Base-by-base conservation (phyloP, 202 grass and related monocot genomes). In the Schoenoplectus tabernaemontani region DNA sequence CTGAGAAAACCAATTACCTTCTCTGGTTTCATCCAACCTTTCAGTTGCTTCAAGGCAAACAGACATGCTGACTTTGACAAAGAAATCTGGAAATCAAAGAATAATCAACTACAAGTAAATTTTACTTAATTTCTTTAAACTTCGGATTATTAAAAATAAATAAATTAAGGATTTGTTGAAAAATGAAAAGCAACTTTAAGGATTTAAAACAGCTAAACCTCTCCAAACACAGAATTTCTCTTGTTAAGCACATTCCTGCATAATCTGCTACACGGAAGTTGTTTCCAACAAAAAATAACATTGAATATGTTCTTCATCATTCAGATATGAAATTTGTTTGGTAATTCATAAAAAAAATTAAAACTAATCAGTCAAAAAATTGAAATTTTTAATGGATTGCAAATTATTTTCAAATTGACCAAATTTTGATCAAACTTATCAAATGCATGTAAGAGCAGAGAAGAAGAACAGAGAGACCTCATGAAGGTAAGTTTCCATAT, bases 11-110 rank as follows among this genome's bases (percentile, higher is more conserved):
- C 51, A 56, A 19, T 56, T 47, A 85, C 96, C 96, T 96, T 93
- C 2, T 99, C 84, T 0, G 96, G 96, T 66, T 96, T 89, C 83
- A 92, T 87, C 96, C 96, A 99, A 17, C 13, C 87, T 83, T 96
- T 96, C 24, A 99, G 30, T 56, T 83, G 64, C 46, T 96, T 88
- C 28, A 95, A 32, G 51, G 92, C 76, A 67, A 96, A 95, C 17
- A 36, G 20, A 73, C 92, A 96, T 13, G 90, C n/a, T 3, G 70
- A n/a, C 72, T 89, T 99, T 0, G 75, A 85, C n/a, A 96, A 58
- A 15, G 92, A 91, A 54, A 99, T 91, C 96, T 99, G 84, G 15
- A 57, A 7, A 59, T 82, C 2, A 15, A 70, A 28, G 47, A 59
- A 79, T 63, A 43, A 78, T 33, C 47, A 58, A 51, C 41, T 2